A percentile compares a stretch with the other conserved stretches of the same genome.
Conservation (phyloP, 208 protist genomes). For the Balamuthia mandrillaris region DNA sequence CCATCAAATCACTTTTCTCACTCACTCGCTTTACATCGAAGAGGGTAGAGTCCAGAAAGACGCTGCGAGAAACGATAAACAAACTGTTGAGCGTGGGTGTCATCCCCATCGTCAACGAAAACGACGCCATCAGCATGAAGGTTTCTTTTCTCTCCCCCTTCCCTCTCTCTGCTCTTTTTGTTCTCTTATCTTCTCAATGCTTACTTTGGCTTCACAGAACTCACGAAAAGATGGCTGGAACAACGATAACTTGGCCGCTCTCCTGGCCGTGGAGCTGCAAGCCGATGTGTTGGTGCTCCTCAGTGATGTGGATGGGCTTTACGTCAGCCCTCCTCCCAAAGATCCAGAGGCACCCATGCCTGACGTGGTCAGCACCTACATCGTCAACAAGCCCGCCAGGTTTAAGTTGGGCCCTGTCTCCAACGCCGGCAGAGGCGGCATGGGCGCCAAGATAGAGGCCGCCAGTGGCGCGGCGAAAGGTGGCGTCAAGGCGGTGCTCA, state of each 20-base stretch:
- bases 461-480: not conserved
- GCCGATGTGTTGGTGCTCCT: conserved; percentile 71
- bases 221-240: conserved; percentile 62
- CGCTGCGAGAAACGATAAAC: conserved; percentile 59
- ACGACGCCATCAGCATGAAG: conserved; percentile 63
- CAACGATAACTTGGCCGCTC: conserved; percentile 71
- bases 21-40: not conserved
- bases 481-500: conserved; percentile 18
- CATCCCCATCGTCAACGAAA: conserved; percentile 78
- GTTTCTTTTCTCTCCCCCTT: not conserved
- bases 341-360: not conserved
- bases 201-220: not conserved
- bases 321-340: conserved; percentile 53
- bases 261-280: conserved; percentile 61
- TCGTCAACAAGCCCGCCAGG: not conserved
- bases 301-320: conserved; percentile 72
- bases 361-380: not conserved
- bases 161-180: not conserved
- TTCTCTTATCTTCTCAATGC: not conserved
- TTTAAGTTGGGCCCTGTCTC: not conserved
- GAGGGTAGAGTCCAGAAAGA: conserved; percentile 30
- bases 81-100: conserved; percentile 57
- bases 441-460: conserved; percentile 56
- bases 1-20: not conserved
- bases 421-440: conserved; percentile 38